These are phyloP conservation scores for Taiozyma sp. DNA, from an alignment of 1,139 yeast species.

Conservation along the genomic window DNA sequence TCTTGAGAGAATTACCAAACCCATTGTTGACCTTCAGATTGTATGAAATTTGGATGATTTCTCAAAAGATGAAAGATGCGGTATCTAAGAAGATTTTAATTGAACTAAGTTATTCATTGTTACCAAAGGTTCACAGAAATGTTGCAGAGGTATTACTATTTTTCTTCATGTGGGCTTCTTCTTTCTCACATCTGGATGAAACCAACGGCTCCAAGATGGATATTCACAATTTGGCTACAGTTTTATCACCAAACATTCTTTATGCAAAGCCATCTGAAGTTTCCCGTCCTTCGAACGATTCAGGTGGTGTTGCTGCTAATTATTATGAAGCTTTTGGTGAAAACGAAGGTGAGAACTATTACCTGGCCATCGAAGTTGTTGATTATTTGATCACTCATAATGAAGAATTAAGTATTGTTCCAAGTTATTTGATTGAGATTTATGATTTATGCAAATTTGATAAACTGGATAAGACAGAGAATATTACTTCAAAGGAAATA, in stretches of 20 bases:
- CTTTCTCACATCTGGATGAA: conserved; percentile 86
- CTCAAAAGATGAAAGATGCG: conserved; percentile 53
- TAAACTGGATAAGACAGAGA: conserved; percentile 10
- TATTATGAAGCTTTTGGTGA: conserved; percentile 34
- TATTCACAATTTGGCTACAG: conserved; percentile 90
- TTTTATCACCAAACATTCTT: conserved; percentile 86
- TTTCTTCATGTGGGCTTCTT: conserved; percentile 93
- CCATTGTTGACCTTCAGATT: conserved; percentile 78
- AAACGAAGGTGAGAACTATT: conserved; percentile 70
- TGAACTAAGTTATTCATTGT: conserved; percentile 69
- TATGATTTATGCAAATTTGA: conserved; percentile 16
- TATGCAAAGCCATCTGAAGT: conserved; percentile 38
- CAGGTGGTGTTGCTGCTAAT: conserved; percentile 21
- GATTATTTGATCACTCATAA: conserved; percentile 79
- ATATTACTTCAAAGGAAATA: conserved; percentile 22
- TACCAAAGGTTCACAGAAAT: conserved; percentile 82
- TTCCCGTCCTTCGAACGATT: conserved; percentile 20
- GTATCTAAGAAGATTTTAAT: conserved; percentile 49
- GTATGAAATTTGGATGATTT: conserved; percentile 75
- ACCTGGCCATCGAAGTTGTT: conserved; percentile 87
- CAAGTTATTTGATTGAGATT: conserved; percentile 41
- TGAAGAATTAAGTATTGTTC: conserved; percentile 75
- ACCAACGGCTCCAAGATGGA: conserved; percentile 96
- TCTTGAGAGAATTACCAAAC: conserved; percentile 87
- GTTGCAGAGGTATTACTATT: conserved; percentile 79